Evolutionary conservation across 768 basidiomycete species (phyloP).

Genomic region (Leccinum variicolor): DNA sequence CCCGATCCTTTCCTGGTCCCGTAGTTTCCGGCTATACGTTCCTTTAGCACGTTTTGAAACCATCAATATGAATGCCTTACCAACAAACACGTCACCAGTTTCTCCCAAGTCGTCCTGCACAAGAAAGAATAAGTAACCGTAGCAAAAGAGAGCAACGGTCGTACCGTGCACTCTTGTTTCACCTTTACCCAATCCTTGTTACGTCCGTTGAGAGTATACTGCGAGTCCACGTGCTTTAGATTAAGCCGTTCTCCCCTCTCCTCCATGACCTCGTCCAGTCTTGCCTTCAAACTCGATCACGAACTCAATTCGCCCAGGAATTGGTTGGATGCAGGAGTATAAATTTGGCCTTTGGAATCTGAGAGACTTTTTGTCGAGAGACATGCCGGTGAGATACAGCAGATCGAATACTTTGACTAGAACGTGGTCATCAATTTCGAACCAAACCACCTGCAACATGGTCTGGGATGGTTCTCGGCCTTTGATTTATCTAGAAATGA

Average conservation of each 20-base stretch:
- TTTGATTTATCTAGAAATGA: constrained; percentile 58
- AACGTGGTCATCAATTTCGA: background rate
- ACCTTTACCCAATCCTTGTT: constrained; percentile 95
- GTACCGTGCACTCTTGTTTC: constrained; percentile 84
- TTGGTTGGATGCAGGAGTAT: constrained; percentile 58
- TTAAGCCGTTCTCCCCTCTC: constrained; percentile 90
- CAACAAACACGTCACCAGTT: constrained; percentile 87
- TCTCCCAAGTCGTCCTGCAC: constrained; percentile 85
- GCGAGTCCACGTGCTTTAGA: constrained; percentile 77
- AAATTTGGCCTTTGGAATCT: constrained; percentile 79
- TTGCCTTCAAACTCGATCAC: constrained; percentile 67
- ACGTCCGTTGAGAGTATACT: constrained; percentile 84
- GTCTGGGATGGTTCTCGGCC: constrained; percentile 71
- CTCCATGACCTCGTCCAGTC: constrained; percentile 78
- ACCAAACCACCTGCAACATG: constrained; percentile 68
- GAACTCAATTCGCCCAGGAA: constrained; percentile 81
- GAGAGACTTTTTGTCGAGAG: constrained; percentile 68
- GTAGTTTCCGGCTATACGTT: constrained; percentile 72
- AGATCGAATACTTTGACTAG: constrained; percentile 98
- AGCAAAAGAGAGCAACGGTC: constrained; percentile 2
- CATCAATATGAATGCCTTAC: constrained; percentile 37
- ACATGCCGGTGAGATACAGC: constrained; percentile 81
- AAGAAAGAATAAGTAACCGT: background rate
- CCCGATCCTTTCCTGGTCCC: constrained; percentile 85
- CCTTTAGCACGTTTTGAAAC: background rate